A percentile compares a stretch with the other conserved stretches of the same genome.
Evolutionary conservation across 192 early-diverging fungal genomes (phyloP).

Genomic region (Chytriomyces confervae): DNA sequence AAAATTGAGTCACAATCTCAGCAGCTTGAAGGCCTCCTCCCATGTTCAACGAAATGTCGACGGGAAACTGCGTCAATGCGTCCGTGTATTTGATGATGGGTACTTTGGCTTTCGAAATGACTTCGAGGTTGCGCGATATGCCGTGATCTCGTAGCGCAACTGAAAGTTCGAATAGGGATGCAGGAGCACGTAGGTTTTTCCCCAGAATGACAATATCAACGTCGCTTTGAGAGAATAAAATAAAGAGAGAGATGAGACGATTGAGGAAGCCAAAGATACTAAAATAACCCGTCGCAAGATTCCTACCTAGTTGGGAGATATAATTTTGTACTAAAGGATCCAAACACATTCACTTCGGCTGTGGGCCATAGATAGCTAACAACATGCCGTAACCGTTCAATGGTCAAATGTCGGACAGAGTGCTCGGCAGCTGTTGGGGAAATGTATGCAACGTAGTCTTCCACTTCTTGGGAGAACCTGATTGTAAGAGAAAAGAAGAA

Average conservation of each 20-base stretch:
- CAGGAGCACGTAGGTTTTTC: background rate
- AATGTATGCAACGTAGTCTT: slow-evolving; percentile 78
- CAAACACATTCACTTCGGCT: slow-evolving; percentile 72
- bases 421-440: slow-evolving; percentile 83
- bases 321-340: slow-evolving; percentile 84
- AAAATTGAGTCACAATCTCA: slow-evolving; percentile 61
- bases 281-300: background rate
- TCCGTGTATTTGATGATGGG: slow-evolving; percentile 93
- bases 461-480: slow-evolving; percentile 69
- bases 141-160: slow-evolving; percentile 49
- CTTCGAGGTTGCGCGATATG: slow-evolving; percentile 55
- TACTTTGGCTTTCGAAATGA: slow-evolving; percentile 71
- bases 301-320: slow-evolving; percentile 77
- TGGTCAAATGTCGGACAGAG: slow-evolving; percentile 71
- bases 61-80: slow-evolving; percentile 67
- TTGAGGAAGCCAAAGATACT: background rate
- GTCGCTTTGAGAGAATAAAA: slow-evolving; percentile 59
- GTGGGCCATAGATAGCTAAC: slow-evolving; percentile 48
- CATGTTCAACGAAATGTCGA: slow-evolving; percentile 89
- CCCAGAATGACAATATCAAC: slow-evolving; percentile 57
- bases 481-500: background rate
- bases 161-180: slow-evolving; percentile 54
- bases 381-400: slow-evolving; percentile 66
- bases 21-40: slow-evolving; percentile 72
- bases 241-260: background rate